Evolutionary conservation across 108 stramenopile genomes (phyloP).

Genomic region (Mediolabrus comicus): DNA sequence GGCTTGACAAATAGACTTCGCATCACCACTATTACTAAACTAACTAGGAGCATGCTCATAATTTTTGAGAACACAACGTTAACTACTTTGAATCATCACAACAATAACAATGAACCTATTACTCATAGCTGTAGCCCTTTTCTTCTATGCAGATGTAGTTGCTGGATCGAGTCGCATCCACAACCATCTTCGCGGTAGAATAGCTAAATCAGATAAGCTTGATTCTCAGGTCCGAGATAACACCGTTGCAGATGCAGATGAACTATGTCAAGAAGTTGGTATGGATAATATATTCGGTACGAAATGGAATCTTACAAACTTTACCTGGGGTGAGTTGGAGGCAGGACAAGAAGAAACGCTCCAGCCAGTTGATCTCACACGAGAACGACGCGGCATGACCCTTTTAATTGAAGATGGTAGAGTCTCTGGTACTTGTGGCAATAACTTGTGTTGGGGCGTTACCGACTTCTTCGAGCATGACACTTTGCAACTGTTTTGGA

Average conservation of each 20-base stretch:
- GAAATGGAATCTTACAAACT: not conserved
- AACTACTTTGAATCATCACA: too few species aligned
- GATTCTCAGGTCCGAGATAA: not conserved
- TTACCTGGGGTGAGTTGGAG: not conserved
- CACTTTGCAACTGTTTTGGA: too few species aligned
- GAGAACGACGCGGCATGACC: not conserved
- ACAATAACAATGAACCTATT: not conserved
- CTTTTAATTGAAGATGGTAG: not conserved
- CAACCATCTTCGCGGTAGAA: not conserved
- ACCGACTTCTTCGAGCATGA: too few species aligned
- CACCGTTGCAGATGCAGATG: not conserved
- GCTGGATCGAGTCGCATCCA: not conserved
- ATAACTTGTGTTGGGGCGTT: not conserved
- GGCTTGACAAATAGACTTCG: too few species aligned
- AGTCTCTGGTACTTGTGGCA: not conserved
- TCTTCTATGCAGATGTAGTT: not conserved
- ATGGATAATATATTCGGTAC: not conserved
- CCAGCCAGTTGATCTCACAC: not conserved
- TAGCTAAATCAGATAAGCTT: not conserved
- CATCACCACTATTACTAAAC: too few species aligned
- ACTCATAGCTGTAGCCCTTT: not conserved
- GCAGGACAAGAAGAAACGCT: not conserved
- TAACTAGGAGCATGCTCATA: too few species aligned
- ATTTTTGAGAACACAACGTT: too few species aligned
- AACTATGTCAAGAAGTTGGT: not conserved